Base-by-base conservation (phyloP, 768 basidiomycete genomes). In the Mycena vulgaris region DNA sequence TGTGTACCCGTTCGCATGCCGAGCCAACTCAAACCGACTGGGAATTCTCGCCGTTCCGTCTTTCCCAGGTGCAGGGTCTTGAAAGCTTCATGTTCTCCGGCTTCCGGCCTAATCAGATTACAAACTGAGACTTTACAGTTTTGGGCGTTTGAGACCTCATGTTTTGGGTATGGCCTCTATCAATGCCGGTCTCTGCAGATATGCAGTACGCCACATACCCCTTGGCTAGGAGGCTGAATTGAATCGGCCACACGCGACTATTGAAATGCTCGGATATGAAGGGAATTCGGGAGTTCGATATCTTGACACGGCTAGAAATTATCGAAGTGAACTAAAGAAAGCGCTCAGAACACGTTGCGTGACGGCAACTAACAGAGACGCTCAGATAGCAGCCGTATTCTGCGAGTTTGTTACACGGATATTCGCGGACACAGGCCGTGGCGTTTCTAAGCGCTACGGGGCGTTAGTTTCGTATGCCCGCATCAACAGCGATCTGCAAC, bases 1-100 rank as follows among this genome's bases (percentile, higher is more conserved):
- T 33, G 14, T 33, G 5, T 3, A 48, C 3, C 27, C 21, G 30
- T 13, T 23, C 17, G 40, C 14, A 13, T 9, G n/a, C 28, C 61
- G 51, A 65, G 53, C 69, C 69, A 60, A 65, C 39, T 58, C 68
- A 59, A 69, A 69, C 62, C 61, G 23, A n/a, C n/a, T n/a, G 13
- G 21, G 47, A 28, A 7, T 21, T 30, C 21, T 8, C 27, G 37
- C 4, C 35, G 37, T 23, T 33, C 35, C 19, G 39, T 48, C 33
- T 47, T 39, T 56, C 67, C 30, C 62, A 53, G 47, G 31, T 64
- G 35, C 68, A 69, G 68, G 68, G 56, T 58, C 57, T 25, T 28
- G 58, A 52, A 59, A 33, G 66, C 17, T 58, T 19, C 10, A 39
- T 40, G 10, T 27, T 60, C 17, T 33, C 5, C 4, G 21, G 63